Evolutionary conservation across 129 eudicot species (phyloP).

Genomic region (Calendula officinalis): DNA sequence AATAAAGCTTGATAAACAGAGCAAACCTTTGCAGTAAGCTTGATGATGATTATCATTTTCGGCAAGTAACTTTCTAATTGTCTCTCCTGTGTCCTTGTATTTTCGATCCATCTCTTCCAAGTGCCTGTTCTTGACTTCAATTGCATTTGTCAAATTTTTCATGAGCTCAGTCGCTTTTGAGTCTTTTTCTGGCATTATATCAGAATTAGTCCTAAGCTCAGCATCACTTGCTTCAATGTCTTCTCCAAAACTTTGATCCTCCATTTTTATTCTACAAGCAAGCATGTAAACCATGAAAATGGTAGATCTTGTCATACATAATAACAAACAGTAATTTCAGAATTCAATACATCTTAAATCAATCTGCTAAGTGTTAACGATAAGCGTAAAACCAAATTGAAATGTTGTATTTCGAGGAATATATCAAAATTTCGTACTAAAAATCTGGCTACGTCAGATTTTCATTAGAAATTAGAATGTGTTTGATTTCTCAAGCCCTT

Average conservation of each 20-base stretch:
- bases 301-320: conserved; percentile 10
- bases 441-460: too few species aligned
- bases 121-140: conserved; percentile 55
- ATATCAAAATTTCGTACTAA: too few species aligned
- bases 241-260: conserved; percentile 18
- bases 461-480: too few species aligned
- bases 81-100: conserved; percentile 50
- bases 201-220: conserved; percentile 57
- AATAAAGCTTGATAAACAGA: background rate
- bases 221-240: conserved; percentile 53
- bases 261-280: background rate
- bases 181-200: conserved; percentile 55
- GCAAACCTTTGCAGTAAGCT: conserved; percentile 60
- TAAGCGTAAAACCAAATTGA: too few species aligned
- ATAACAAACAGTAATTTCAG: background rate
- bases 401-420: too few species aligned
- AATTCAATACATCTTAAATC: background rate
- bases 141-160: conserved; percentile 47
- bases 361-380: background rate
- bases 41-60: conserved; percentile 67
- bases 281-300: conserved; percentile 11
- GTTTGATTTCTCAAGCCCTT: too few species aligned
- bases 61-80: conserved; percentile 43
- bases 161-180: conserved; percentile 51
- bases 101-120: conserved; percentile 51